These are phyloP conservation scores for Diaporthe sp. DNA, from an alignment of 2,329 filamentous ascomycete species.

Conservation along the genomic window DNA sequence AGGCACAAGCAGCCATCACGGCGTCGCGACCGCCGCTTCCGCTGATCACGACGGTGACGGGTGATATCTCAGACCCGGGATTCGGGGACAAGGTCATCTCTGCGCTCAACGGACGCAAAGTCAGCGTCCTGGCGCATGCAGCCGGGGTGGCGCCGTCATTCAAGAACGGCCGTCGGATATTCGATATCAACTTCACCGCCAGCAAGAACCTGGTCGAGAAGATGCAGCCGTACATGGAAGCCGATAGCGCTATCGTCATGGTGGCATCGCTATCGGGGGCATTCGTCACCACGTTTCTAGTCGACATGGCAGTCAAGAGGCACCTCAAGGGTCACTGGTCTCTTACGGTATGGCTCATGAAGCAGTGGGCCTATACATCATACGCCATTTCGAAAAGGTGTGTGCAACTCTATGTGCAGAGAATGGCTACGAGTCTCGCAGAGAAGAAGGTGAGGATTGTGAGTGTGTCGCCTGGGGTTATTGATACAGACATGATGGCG, in stretches of 20 bases:
- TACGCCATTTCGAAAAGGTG: conserved; percentile 10
- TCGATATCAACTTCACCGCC: conserved; percentile 30
- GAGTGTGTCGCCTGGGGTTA: conserved; percentile 28
- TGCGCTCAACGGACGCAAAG: conserved; percentile 12
- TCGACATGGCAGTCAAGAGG: conserved; percentile 16
- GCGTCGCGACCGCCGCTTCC: not conserved
- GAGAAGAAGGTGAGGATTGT: conserved; percentile 22
- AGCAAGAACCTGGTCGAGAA: conserved; percentile 19
- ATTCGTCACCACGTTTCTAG: not conserved
- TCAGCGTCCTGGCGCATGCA: conserved; percentile 31
- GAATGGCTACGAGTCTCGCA: conserved; percentile 16
- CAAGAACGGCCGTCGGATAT: conserved; percentile 9
- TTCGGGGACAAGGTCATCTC: conserved; percentile 29
- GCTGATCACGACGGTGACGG: conserved; percentile 18
- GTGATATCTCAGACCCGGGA: conserved; percentile 17
- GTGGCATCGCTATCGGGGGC: not conserved
- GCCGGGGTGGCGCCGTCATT: conserved; percentile 9
- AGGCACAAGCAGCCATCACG: conserved; percentile 11
- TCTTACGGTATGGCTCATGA: conserved; percentile 22
- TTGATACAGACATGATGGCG: conserved; percentile 21
- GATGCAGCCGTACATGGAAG: not conserved
- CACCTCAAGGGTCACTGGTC: conserved; percentile 20
- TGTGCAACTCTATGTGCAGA: conserved; percentile 21
- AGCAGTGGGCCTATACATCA: conserved; percentile 20
- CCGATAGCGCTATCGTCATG: conserved; percentile 4